Evolutionary conservation across 1,284 basidiomycete genomes (phyloP).

Genomic region (Bondarzewia mesenterica): DNA sequence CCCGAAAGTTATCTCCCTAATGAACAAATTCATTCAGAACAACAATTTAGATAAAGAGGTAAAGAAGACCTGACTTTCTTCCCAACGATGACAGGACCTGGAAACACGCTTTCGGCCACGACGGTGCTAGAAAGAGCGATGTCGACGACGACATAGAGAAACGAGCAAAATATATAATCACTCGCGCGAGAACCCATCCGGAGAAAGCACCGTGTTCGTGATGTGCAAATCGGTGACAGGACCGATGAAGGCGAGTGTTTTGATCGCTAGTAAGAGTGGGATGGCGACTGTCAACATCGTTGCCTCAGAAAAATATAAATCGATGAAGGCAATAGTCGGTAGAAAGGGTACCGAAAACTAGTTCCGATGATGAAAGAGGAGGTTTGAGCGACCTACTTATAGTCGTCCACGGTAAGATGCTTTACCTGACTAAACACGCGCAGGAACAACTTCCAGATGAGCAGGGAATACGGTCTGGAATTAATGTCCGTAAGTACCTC

Average conservation of each 20-base stretch:
- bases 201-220: slow-evolving; percentile 8
- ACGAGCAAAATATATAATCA: background rate
- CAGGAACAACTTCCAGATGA: too few species aligned
- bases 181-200: slow-evolving; percentile 13
- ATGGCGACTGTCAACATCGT: background rate
- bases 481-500: too few species aligned
- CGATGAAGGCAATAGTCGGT: background rate
- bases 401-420: too few species aligned
- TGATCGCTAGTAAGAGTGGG: background rate
- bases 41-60: background rate
- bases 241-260: slow-evolving; percentile 8
- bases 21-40: background rate
- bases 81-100: slow-evolving; percentile 13
- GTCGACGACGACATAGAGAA: background rate
- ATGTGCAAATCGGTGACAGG: slow-evolving; percentile 8
- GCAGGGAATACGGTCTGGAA: too few species aligned
- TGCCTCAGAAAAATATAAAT: background rate
- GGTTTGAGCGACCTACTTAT: too few species aligned
- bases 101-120: slow-evolving; percentile 13
- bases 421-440: too few species aligned
- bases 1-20: slow-evolving; percentile 17
- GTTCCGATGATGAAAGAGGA: background rate
- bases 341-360: background rate
- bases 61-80: slow-evolving; percentile 7
- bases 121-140: slow-evolving; percentile 9